Evolutionary conservation across 495 filamentous ascomycete genomes (phyloP), one percentile per base, ranked within the genome.

Genomic region (Penicillium paradoxum): DNA sequence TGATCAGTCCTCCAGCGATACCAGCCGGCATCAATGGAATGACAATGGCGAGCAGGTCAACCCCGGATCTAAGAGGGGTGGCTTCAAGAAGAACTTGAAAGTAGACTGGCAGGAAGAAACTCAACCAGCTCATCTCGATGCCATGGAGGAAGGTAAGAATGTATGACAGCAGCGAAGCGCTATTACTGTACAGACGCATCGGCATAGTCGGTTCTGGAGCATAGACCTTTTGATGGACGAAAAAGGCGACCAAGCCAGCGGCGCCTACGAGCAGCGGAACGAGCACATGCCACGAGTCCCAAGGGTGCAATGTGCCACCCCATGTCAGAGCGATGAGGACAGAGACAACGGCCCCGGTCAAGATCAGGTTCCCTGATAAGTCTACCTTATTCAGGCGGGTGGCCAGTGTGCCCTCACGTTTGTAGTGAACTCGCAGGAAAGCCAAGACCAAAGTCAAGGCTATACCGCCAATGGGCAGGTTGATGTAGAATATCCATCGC

Each of bases 401-500:
- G 2, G 18, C 13, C 1, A 18, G 24, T n/a, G 13, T 37, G 1
- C 37, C 9, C 1, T 6, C 1, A 11, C 10, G 25, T 13, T 24
- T 24, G 18, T 42, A 25, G 45, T 67, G 71, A 21, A 67, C 50
- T 34, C 45, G 17, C 4, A 79, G 75, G 15, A 84, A 68, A 39
- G 78, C 40, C 51, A 80, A 70, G 27, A 85, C 8, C 39, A 79
- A 76, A 18, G 75, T 64, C 0, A 83, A 76, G 0, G 73, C 67
- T 9, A 72, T 51, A 7, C 57, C 82, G 29, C 72, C 71, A 7
- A 85, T 64, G 15, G 74, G 61, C 5, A 86, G 66, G 56, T 86
- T 88, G 60, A 88, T 76, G 61, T 81, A 88, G 58, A 87, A 87
- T 36, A 81, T 77, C 83, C 80, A 83, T 14, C 79, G 47, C 79